Evolutionary conservation across 208 protist species (phyloP), one percentile per base, ranked within the genome.

Genomic region (Trypanosoma vivax): DNA sequence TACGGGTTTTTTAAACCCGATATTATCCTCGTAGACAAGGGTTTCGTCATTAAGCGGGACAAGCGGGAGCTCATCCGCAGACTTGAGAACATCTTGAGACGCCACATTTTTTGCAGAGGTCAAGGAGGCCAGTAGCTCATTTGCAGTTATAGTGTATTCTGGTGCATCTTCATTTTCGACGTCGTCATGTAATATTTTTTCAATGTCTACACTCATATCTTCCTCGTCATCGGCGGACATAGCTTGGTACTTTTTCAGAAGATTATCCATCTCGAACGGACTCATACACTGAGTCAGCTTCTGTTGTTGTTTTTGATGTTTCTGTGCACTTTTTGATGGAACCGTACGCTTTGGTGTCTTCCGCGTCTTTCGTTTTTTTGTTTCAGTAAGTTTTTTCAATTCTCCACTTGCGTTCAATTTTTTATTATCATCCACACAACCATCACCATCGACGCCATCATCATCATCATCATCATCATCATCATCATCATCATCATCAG

Each of bases 211-310:
- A 27, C 78, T 59, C 3, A 59, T 43, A 43, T 70, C 74, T 9
- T 73, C 60, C 14, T 78, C 76, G 2, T 86, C 79, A 11, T 66
- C 48, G 38, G 55, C 52, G 25, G 58, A 55, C 31, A 42, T 14
- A 28, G 18, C 45, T 1, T 56, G 63, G 51, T 69, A 78, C n/a
- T 73, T 65, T 52, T 68, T 72, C 29, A 92, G 51, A 2, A 86
- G 25, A 6, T 66, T 63, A 18, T 86, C 73, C 67, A 90, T 84
- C 33, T 90, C 80, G n/a, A 56, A 38, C n/a, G 74, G 57, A 33
- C 59, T 77, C 24, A 83, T 71, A n/a, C 79, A 29, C 33, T 90
- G 66, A 10, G 50, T 50, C 9, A 94, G 60, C 16, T 82, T 94
- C 34, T 83, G 58, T 50, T 94, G 86, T 53, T 79, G 87, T 29